Conservation (phyloP, 106 monocot species). For the Chionographis japonica region DNA sequence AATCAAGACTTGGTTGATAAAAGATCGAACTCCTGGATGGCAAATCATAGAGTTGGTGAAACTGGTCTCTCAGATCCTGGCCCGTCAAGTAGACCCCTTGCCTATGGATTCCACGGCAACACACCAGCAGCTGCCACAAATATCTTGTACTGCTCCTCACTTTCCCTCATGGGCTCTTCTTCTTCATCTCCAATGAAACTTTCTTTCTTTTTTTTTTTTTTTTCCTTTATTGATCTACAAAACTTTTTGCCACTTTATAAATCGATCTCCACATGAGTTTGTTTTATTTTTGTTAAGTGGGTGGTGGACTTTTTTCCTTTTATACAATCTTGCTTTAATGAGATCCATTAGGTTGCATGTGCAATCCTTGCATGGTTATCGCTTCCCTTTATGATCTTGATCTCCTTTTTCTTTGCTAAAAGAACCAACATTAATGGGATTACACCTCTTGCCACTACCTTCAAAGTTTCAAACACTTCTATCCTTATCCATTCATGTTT, state of each 20-base stretch:
- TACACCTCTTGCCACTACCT: conserved; percentile 32
- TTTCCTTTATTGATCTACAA: no score
- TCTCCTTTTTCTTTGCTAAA: conserved; percentile 11
- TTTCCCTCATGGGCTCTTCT: neutral
- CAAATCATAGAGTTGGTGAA: conserved; percentile 27
- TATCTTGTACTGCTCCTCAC: conserved; percentile 34
- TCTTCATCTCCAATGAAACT: neutral
- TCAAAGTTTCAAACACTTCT: conserved; percentile 12
- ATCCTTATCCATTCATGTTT: conserved; percentile 13
- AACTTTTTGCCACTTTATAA: neutral
- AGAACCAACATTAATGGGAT: conserved; percentile 12
- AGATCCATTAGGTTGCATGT: neutral
- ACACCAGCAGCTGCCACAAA: conserved; percentile 23
- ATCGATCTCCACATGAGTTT: conserved; percentile 7
- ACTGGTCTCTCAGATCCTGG: conserved; percentile 21
- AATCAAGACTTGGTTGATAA: neutral
- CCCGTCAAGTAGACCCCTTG: conserved; percentile 26
- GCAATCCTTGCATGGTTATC: conserved; percentile 15
- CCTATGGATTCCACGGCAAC: conserved; percentile 35
- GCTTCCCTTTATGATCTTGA: conserved; percentile 1
- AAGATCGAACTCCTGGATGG: conserved; percentile 28
- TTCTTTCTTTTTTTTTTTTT: no score
- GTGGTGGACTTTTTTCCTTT: conserved; percentile 8
- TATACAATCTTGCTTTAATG: conserved; percentile 6
- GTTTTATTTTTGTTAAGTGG: conserved; percentile 3